These are phyloP conservation scores for Elongisporangium prolatum DNA, from an alignment of 352 stramenopile species.

Conservation along the genomic window DNA sequence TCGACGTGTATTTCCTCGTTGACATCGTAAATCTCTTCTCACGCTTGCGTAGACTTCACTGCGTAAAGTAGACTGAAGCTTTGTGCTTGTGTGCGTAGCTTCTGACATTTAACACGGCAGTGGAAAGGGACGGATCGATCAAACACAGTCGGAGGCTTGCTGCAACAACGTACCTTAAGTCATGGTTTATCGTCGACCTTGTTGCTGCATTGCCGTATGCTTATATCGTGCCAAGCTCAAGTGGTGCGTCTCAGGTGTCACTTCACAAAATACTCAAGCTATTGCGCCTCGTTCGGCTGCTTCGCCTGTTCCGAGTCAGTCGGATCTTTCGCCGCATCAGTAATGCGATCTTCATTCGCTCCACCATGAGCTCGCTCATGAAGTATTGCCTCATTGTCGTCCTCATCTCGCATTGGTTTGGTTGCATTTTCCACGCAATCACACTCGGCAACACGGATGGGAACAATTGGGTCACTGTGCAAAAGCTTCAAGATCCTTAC, in stretches of 20 bases:
- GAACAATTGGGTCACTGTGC: conserved; percentile 38
- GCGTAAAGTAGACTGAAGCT: not conserved
- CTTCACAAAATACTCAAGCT: conserved; percentile 52
- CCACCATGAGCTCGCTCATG: conserved; percentile 55
- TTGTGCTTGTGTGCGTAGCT: conserved; percentile 15
- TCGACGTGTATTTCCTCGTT: conserved; percentile 58
- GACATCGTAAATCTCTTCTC: conserved; percentile 43
- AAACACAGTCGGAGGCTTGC: conserved; percentile 33
- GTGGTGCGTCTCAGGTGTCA: not conserved
- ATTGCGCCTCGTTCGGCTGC: conserved; percentile 48
- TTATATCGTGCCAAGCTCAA: conserved; percentile 22
- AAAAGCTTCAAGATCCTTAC: conserved; percentile 26
- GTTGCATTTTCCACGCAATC: conserved; percentile 61
- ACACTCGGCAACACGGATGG: conserved; percentile 10
- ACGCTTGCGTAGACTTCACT: too few species aligned
- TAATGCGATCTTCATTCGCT: conserved; percentile 66
- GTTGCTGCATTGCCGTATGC: conserved; percentile 51
- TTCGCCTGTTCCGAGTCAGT: conserved; percentile 66
- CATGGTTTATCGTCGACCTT: conserved; percentile 49
- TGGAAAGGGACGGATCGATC: conserved; percentile 46
- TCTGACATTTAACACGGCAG: conserved; percentile 50
- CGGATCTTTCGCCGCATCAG: conserved; percentile 62
- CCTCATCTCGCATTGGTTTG: conserved; percentile 74
- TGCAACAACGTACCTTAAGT: conserved; percentile 29
- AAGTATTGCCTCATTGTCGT: conserved; percentile 67